These are phyloP conservation scores for Puccinia triticina DNA, from an alignment of 1,284 basidiomycete genomes.

Conservation along the genomic window DNA sequence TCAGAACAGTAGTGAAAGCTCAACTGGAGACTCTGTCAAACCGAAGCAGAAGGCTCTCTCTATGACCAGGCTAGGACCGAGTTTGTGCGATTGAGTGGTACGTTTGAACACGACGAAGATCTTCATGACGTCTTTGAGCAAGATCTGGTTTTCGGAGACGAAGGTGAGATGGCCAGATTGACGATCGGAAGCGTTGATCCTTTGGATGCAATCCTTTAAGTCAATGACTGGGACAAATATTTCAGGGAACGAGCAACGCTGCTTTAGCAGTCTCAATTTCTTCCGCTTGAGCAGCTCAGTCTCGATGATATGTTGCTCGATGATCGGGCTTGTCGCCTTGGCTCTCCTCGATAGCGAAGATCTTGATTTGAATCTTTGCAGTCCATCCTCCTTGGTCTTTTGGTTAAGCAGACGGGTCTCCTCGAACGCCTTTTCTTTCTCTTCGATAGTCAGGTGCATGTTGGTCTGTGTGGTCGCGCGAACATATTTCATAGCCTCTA, in stretches of 20 bases:
- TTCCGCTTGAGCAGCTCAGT: not conserved
- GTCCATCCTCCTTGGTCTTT: not conserved
- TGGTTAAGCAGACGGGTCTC: not conserved
- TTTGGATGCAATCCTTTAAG: conserved; percentile 3
- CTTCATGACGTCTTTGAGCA: not conserved
- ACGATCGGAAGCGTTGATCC: not conserved
- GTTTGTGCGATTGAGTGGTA: not conserved
- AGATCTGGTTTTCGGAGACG: not conserved
- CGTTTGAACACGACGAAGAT: conserved; percentile 7
- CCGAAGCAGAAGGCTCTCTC: conserved; percentile 2
- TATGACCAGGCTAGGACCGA: not conserved
- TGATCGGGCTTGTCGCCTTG: not conserved
- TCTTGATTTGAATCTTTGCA: not conserved
- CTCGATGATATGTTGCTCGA: not conserved
- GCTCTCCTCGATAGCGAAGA: conserved; percentile 4
- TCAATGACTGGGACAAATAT: not conserved
- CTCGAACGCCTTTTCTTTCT: not conserved
- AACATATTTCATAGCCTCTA: conserved; percentile 5
- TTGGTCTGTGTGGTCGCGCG: not conserved
- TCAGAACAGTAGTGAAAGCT: not conserved
- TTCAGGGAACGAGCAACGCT: not conserved
- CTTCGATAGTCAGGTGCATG: not conserved
- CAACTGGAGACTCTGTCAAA: conserved; percentile 5
- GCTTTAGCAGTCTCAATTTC: not conserved
- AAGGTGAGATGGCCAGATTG: not conserved